Percentiles rank a stretch among this genome's conserved stretches.
Conservation (phyloP, 1,284 basidiomycete species). For the Fomitopsis pinicola region DNA sequence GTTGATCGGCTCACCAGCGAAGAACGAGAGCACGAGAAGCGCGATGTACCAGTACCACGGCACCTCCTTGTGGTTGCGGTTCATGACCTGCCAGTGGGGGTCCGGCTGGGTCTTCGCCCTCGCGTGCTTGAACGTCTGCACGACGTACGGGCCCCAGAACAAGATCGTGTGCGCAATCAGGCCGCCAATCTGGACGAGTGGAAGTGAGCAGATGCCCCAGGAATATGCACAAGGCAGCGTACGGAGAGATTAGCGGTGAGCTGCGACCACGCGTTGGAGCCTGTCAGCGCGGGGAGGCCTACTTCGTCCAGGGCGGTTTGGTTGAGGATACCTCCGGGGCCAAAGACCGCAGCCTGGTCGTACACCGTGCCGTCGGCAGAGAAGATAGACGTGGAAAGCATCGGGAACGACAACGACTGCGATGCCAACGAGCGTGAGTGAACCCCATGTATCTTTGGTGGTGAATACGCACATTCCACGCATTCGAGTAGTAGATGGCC, state of each 20-base stretch:
- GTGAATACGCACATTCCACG: conserved; percentile 44
- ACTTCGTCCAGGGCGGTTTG: conserved; percentile 48
- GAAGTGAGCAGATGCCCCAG: neutral
- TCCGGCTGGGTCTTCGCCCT: conserved; percentile 45
- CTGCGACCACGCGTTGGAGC: conserved; percentile 57
- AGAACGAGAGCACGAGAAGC: conserved; percentile 45
- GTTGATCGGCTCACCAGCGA: conserved; percentile 37
- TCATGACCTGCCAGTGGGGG: conserved; percentile 48
- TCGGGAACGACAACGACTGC: conserved; percentile 52
- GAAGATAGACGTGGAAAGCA: conserved; percentile 63
- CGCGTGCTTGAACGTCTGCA: conserved; percentile 46
- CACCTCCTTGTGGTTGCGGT: conserved; percentile 43
- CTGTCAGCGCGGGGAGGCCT: conserved; percentile 44
- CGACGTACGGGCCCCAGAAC: conserved; percentile 53
- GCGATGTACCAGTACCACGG: conserved; percentile 51
- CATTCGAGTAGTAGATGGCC: conserved; percentile 56
- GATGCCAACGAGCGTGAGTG: neutral
- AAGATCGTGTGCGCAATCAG: conserved; percentile 57
- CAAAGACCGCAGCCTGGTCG: conserved; percentile 53
- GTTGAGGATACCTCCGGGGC: conserved; percentile 46
- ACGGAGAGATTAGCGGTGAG: conserved; percentile 49
- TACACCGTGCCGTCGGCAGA: conserved; percentile 51
- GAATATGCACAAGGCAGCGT: conserved; percentile 13
- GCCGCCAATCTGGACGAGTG: conserved; percentile 44
- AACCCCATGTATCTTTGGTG: neutral